These are phyloP conservation scores for Coemansia asiatica DNA, from an alignment of 192 early-diverging fungal genomes.

Conservation along the genomic window DNA sequence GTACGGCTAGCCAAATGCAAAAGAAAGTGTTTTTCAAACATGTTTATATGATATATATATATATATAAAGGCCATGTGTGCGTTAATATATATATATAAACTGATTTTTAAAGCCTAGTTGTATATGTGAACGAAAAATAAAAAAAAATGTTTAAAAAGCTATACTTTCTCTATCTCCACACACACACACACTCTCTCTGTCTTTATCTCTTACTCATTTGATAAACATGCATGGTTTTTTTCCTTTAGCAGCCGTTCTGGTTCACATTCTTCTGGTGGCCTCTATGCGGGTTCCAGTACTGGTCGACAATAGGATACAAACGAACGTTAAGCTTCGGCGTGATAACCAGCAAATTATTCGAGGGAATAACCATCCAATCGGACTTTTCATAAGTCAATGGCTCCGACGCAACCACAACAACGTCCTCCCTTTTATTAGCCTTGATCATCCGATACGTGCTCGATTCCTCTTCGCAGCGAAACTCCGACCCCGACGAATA, in stretches of 20 bases:
- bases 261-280: neutral
- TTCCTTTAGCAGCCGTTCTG: neutral
- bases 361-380: constrained; percentile 81
- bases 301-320: constrained; percentile 73
- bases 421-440: constrained; percentile 73
- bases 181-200: too few species aligned
- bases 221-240: neutral
- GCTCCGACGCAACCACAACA: constrained; percentile 77
- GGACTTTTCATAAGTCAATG: constrained; percentile 76
- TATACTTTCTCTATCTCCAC: too few species aligned
- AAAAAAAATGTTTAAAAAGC: neutral
- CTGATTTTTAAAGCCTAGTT: too few species aligned
- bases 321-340: constrained; percentile 72
- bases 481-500: constrained; percentile 80
- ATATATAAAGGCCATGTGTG: too few species aligned
- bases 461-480: constrained; percentile 54
- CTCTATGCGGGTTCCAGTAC: constrained; percentile 53
- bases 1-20: neutral
- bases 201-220: too few species aligned
- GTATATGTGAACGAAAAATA: neutral
- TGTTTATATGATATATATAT: too few species aligned
- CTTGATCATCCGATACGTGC: constrained; percentile 72
- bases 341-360: constrained; percentile 73
- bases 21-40: too few species aligned
- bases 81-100: too few species aligned